Conservation (phyloP, 2,329 filamentous ascomycete species). For the Chaetomium sp. region DNA sequence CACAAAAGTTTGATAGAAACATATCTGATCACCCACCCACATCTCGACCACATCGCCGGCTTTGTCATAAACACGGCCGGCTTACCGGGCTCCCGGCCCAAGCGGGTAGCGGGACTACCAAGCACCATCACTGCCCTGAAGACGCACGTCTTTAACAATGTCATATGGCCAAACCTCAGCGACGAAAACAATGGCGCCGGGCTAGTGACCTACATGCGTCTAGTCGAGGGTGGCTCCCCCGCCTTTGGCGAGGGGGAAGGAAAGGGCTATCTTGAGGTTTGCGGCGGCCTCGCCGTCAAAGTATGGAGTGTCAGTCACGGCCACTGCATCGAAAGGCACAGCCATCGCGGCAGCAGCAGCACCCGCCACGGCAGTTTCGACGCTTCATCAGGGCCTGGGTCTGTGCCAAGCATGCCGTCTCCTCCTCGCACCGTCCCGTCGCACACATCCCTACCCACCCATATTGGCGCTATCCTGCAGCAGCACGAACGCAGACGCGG, state of each 20-base stretch:
- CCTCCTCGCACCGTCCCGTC: conserved; percentile 35
- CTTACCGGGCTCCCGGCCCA: conserved; percentile 77
- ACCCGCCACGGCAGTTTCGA: conserved; percentile 56
- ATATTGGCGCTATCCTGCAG: conserved; percentile 32
- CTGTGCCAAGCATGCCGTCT: conserved; percentile 29
- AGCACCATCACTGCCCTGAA: conserved; percentile 92
- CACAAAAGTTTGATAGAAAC: conserved; percentile 79
- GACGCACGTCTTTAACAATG: conserved; percentile 92
- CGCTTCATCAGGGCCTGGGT: conserved; percentile 37
- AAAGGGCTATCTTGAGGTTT: conserved; percentile 84
- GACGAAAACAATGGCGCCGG: conserved; percentile 96
- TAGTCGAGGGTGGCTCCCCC: conserved; percentile 86
- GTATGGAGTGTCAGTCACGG: conserved; percentile 88
- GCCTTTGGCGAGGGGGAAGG: conserved; percentile 78
- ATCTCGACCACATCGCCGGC: conserved; percentile 89
- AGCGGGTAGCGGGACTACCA: conserved; percentile 82
- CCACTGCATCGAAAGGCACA: conserved; percentile 75
- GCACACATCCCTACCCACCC: conserved; percentile 33
- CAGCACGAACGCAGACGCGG: conserved; percentile 33
- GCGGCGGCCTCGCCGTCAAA: conserved; percentile 85
- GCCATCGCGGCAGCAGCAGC: conserved; percentile 63
- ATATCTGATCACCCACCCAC: conserved; percentile 94
- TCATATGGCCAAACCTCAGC: conserved; percentile 96
- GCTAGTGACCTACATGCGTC: conserved; percentile 83
- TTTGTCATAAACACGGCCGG: conserved; percentile 93